Conservation (phyloP, 2,329 filamentous ascomycete species). For the Paraphoma chrysanthemicola region DNA sequence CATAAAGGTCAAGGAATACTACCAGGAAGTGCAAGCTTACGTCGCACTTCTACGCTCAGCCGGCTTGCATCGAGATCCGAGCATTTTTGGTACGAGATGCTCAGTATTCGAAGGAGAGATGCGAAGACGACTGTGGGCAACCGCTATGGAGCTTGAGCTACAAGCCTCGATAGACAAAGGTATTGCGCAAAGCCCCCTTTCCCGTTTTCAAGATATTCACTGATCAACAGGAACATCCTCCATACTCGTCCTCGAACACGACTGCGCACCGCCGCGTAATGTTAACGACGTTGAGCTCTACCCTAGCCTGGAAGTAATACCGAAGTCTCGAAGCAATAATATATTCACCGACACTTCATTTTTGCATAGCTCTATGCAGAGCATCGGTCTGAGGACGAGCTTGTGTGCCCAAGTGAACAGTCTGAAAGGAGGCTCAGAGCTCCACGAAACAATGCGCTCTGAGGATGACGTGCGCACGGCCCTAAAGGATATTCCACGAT, state of each 20-base stretch:
- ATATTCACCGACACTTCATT: constrained; percentile 30
- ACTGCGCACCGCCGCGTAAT: constrained; percentile 56
- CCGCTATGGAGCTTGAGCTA: constrained; percentile 61
- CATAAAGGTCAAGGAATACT: constrained; percentile 47
- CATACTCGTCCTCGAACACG: constrained; percentile 50
- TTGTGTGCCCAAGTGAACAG: constrained; percentile 18
- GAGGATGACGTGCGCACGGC: constrained; percentile 17
- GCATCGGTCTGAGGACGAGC: constrained; percentile 10
- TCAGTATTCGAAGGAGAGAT: constrained; percentile 55
- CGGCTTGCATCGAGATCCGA: constrained; percentile 59
- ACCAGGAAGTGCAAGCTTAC: constrained; percentile 26
- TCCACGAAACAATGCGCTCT: constrained; percentile 1
- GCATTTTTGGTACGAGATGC: constrained; percentile 36
- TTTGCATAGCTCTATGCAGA: constrained; percentile 14
- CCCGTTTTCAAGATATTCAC: background rate
- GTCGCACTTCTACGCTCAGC: constrained; percentile 58
- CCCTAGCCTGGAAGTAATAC: constrained; percentile 11
- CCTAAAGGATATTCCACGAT: constrained; percentile 15
- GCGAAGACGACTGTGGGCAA: constrained; percentile 62
- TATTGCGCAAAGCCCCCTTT: background rate
- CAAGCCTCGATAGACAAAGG: constrained; percentile 60
- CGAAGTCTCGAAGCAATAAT: constrained; percentile 14
- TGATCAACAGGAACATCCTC: constrained; percentile 53
- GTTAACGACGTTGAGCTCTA: constrained; percentile 57
- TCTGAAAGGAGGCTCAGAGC: background rate